A percentile compares a stretch with the other conserved stretches of the same genome.
Evolutionary conservation across 2,329 filamentous ascomycete species (phyloP).

Genomic region (Myrmaecium sp.): DNA sequence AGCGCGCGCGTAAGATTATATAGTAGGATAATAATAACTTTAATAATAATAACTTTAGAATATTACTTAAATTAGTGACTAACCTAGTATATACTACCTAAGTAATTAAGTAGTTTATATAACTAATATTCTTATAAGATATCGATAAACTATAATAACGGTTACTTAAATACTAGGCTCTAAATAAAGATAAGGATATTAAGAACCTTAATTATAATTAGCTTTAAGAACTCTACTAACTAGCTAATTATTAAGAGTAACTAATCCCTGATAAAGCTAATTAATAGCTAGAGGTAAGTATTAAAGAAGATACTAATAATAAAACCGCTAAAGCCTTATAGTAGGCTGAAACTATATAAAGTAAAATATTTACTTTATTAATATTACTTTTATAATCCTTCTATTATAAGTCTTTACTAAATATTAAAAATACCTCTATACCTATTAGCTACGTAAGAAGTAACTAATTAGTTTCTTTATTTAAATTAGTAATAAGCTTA

Average conservation of each 20-base stretch:
- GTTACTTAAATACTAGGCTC: conserved; percentile 10
- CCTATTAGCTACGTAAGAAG: too few species aligned
- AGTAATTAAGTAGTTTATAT: background rate
- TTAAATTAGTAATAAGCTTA: background rate
- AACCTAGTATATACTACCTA: conserved; percentile 1
- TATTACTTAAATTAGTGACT: conserved; percentile 8
- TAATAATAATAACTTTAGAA: background rate
- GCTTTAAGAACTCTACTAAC: conserved; percentile 4
- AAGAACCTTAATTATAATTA: conserved; percentile 1
- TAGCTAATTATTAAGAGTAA: background rate
- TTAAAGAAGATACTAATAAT: background rate
- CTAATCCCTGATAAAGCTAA: too few species aligned
- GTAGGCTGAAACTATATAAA: background rate
- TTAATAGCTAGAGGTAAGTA: too few species aligned
- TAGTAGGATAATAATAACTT: background rate
- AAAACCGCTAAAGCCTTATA: too few species aligned
- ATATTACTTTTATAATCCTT: too few species aligned
- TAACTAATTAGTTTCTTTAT: background rate
- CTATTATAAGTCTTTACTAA: too few species aligned
- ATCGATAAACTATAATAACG: conserved; percentile 10
- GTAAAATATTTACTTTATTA: background rate
- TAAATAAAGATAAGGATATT: background rate
- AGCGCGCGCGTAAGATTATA: too few species aligned
- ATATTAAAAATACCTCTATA: too few species aligned
- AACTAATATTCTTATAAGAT: background rate